Conservation (phyloP, 345 rosid genomes). For the Eucalyptus camaldulensis region DNA sequence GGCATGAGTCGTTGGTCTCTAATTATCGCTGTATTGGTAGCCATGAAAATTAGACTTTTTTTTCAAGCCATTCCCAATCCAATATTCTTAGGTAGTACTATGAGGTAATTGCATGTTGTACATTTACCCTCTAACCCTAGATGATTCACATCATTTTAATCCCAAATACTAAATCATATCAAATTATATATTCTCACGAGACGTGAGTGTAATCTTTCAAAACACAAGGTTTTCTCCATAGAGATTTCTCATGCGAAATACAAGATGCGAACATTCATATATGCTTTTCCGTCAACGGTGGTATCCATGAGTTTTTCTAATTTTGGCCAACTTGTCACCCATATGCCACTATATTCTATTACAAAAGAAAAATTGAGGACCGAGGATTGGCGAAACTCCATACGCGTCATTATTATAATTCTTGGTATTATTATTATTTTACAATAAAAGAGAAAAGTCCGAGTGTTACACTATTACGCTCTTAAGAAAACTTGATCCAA, state of each 20-base stretch:
- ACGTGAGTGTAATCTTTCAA: background rate
- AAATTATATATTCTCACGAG: too few species aligned
- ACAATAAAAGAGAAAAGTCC: background rate
- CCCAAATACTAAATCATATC: background rate
- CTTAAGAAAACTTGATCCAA: background rate
- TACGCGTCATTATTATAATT: too few species aligned
- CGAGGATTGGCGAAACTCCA: background rate
- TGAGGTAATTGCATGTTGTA: too few species aligned
- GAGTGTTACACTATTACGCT: background rate
- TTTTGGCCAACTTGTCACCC: background rate
- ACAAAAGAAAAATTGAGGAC: background rate
- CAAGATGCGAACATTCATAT: accelerated
- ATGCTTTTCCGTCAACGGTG: background rate
- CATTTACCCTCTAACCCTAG: too few species aligned
- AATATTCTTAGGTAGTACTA: too few species aligned
- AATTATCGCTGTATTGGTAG: too few species aligned
- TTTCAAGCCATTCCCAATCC: too few species aligned
- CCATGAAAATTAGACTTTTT: too few species aligned
- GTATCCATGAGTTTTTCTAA: too few species aligned
- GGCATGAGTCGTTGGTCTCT: too few species aligned
- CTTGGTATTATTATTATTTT: too few species aligned
- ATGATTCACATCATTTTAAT: too few species aligned
- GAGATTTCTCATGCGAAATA: background rate
- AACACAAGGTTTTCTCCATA: background rate
- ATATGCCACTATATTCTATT: background rate